Evolutionary conservation across 1,284 basidiomycete genomes (phyloP), one percentile per base, ranked within the genome.

Genomic region (Fomitopsis betulina): DNA sequence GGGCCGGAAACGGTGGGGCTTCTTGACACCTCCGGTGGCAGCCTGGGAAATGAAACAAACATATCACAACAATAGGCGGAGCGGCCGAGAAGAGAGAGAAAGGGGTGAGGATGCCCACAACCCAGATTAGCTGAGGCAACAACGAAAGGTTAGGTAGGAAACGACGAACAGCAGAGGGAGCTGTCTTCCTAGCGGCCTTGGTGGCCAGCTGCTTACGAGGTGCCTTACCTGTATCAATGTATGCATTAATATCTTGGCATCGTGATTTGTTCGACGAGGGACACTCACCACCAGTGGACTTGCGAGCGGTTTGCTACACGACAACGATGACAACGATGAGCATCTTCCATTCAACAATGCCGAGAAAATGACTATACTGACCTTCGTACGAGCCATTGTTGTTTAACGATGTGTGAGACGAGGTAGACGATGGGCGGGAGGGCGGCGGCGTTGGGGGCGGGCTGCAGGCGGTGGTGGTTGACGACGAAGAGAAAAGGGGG

Each of bases 1-100:
- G 70, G 95, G 95, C 76, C 93, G 88, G 92, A 96, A 97, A 74
- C 94, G 86, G 78, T 96, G 94, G 63, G 93, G 93, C 82, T 95
- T 96, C 93, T 96, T 95, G 72, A 96, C 94, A 88, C 95, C 95
- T 80, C 94, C 95, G 70, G 95, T 90, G 58, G 89, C 83, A 62
- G 90, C 84, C 83, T 89, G 77, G 47, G 54, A 65, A 21, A 53
- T 64, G 51, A 60, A 65, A 57, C 61, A 59, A 66, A 54, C 60
- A 58, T 25, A 49, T 42, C 58, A 58, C 50, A 57, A 63, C 54
- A 61, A 33, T 54, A 37, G 39, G 54, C 58, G 52, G 54, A 63
- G 58, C 61, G 59, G 51, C 57, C 56, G 21, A 30, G 25, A 27
- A 47, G 60, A 15, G 49, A n/a, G 19, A 51, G 49, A 33, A 32